Conservation (phyloP, 352 stramenopile species). For the Globisporangium nodosum region DNA sequence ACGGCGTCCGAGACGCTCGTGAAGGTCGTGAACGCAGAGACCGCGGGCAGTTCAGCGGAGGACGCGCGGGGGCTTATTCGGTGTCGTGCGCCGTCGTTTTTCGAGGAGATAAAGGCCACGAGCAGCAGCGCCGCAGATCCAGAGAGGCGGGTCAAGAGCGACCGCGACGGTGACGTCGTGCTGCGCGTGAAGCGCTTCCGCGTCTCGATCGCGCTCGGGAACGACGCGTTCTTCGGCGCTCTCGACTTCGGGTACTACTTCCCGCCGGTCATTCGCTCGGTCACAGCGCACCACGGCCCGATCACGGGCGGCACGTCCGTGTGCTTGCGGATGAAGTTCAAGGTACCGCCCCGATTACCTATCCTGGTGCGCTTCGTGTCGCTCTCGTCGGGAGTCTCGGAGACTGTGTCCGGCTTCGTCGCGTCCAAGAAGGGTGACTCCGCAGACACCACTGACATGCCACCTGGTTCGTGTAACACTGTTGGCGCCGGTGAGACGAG, state of each 20-base stretch:
- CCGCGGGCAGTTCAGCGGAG: constrained; percentile 6
- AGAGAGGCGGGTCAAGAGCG: constrained; percentile 2
- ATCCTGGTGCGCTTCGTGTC: constrained; percentile 56
- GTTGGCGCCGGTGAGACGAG: neutral
- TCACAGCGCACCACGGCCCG: constrained; percentile 68
- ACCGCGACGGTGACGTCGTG: constrained; percentile 8
- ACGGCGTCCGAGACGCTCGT: constrained; percentile 15
- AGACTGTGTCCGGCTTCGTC: constrained; percentile 17
- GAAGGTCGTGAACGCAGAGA: constrained; percentile 30
- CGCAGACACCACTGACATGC: neutral
- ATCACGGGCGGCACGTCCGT: constrained; percentile 49
- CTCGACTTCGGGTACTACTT: constrained; percentile 51
- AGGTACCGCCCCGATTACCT: constrained; percentile 35
- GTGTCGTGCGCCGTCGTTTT: constrained; percentile 46
- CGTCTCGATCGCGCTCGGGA: constrained; percentile 34
- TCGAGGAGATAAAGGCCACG: constrained; percentile 39
- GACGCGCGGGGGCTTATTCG: constrained; percentile 19
- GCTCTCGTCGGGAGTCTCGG: constrained; percentile 16
- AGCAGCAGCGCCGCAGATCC: neutral
- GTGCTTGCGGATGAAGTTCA: constrained; percentile 66
- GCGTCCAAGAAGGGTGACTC: neutral
- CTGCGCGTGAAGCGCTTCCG: constrained; percentile 25
- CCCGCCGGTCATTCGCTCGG: constrained; percentile 47
- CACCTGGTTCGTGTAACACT: neutral
- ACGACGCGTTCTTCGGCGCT: constrained; percentile 37